Conservation (phyloP, 495 filamentous ascomycete genomes). For the Podospora bellae-mahoneyi region DNA sequence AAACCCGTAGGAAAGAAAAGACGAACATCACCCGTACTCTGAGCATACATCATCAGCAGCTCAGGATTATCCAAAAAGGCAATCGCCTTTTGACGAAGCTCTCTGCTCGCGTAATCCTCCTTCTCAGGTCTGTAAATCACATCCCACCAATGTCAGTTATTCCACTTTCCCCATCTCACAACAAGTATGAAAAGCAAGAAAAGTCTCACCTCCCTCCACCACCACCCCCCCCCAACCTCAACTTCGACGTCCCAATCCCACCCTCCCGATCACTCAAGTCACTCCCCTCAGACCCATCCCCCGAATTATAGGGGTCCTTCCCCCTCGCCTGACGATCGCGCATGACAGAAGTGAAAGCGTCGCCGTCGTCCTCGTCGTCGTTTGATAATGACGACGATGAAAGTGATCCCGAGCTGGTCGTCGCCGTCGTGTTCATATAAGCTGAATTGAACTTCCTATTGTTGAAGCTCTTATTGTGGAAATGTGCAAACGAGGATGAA, state of each 20-base stretch:
- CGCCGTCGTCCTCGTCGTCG: slow-evolving; percentile 4
- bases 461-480: background rate
- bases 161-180: background rate
- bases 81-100: slow-evolving; percentile 42
- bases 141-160: background rate
- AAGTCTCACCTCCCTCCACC: slow-evolving; percentile 15
- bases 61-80: slow-evolving; percentile 50
- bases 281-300: slow-evolving; percentile 28
- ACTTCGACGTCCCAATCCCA: background rate
- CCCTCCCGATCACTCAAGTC: slow-evolving; percentile 25
- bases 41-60: slow-evolving; percentile 52
- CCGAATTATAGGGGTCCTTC: slow-evolving; percentile 45
- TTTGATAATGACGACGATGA: slow-evolving; percentile 17
- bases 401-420: background rate
- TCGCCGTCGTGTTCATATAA: slow-evolving; percentile 3
- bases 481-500: background rate
- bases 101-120: slow-evolving; percentile 30
- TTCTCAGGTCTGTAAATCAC: slow-evolving; percentile 15
- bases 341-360: slow-evolving; percentile 40
- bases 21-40: slow-evolving; percentile 45
- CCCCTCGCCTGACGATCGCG: slow-evolving; percentile 53
- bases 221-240: slow-evolving; percentile 5
- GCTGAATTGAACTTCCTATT: slow-evolving; percentile 5
- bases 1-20: background rate
- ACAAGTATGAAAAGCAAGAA: background rate